Evolutionary conservation across 139 green algal genomes (phyloP).

Genomic region (Volvox africanus): DNA sequence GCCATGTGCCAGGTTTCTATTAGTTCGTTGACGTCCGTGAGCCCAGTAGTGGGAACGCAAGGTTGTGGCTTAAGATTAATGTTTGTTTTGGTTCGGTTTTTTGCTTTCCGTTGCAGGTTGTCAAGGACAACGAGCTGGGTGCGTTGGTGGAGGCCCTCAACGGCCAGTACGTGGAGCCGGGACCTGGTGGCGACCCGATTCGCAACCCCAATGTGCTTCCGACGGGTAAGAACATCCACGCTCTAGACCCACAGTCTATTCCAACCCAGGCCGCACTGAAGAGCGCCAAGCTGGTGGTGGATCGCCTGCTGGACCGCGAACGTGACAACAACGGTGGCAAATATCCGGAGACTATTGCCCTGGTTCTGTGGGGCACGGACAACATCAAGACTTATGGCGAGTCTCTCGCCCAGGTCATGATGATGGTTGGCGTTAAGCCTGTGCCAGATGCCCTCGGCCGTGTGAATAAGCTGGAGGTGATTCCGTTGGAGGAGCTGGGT

Average conservation of each 20-base stretch:
- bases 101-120: constrained; percentile 73
- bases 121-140: constrained; percentile 99
- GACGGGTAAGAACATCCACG: constrained; percentile 99
- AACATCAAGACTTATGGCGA: constrained; percentile 99
- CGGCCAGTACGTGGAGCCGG: constrained; percentile 95
- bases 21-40: no score
- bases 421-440: constrained; percentile 87
- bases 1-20: no score
- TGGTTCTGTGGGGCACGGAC: constrained; percentile 99
- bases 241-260: constrained; percentile 98
- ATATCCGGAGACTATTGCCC: constrained; percentile 97
- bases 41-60: no score
- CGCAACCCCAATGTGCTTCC: constrained; percentile 97
- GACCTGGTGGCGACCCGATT: constrained; percentile 98
- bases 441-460: constrained; percentile 95
- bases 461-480: constrained; percentile 99
- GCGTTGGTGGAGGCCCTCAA: constrained; percentile 89
- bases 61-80: no score
- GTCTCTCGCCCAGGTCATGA: constrained; percentile 86
- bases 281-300: constrained; percentile 89
- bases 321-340: constrained; percentile 88
- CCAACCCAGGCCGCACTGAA: constrained; percentile 88
- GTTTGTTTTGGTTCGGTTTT: background rate
- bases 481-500: constrained; percentile 97
- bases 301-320: constrained; percentile 96